phyloP scores from a whole-genome alignment of 495 filamentous ascomycete genomes.

The Parathielavia appendiculata region DNA sequence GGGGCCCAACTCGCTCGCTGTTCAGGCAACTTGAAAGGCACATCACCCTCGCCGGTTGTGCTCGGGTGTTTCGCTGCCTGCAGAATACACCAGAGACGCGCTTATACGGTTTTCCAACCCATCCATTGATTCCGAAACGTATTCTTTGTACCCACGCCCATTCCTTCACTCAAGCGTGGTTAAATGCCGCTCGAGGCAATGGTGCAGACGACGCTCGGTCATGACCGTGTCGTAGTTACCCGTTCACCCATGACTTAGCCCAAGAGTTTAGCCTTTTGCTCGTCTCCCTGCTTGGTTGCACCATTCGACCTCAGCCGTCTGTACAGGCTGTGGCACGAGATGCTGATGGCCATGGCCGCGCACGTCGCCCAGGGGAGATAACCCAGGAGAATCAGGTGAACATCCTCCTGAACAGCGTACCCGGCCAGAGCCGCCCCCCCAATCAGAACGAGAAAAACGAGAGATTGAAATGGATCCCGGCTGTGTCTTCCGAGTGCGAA shows the following conservation, averaged over 20 bases:
- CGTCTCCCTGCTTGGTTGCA: slow-evolving; percentile 3
- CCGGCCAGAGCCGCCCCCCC: slow-evolving; percentile 30
- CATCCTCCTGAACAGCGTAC: slow-evolving; percentile 26
- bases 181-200: background rate
- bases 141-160: background rate
- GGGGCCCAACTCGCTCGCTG: too few relatives aligned
- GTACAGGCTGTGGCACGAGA: slow-evolving; percentile 20
- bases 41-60: too few relatives aligned
- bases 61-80: too few relatives aligned
- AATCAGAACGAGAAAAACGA: slow-evolving; percentile 36
- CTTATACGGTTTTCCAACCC: background rate
- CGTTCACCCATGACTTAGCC: slow-evolving; percentile 1
- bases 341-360: slow-evolving; percentile 39
- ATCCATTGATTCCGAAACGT: background rate
- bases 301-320: slow-evolving; percentile 4
- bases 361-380: slow-evolving; percentile 42
- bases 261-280: slow-evolving; percentile 19
- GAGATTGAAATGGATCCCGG: slow-evolving; percentile 36
- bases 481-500: slow-evolving; percentile 39
- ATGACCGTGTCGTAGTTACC: too few relatives aligned
- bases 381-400: slow-evolving; percentile 41
- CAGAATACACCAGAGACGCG: background rate
- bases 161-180: background rate
- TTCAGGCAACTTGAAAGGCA: too few relatives aligned
- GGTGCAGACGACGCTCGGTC: background rate